Percentiles rank a stretch among this genome's conserved stretches.
Evolutionary conservation across 1,139 yeast species (phyloP).

Genomic region (Saccharomyces hybrid): DNA sequence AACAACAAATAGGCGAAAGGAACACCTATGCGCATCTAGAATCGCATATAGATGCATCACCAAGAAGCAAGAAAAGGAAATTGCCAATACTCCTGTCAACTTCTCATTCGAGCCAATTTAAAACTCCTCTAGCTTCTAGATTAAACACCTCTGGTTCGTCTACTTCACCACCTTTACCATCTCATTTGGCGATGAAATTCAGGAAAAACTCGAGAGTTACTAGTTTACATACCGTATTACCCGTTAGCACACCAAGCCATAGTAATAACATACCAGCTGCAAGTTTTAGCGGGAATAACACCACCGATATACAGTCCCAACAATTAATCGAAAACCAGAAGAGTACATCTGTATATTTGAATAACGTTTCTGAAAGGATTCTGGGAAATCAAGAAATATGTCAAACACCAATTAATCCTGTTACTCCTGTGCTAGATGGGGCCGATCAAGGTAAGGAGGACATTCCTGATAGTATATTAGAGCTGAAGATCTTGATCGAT

Average conservation of each 20-base stretch:
- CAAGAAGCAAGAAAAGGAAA: slow-evolving; percentile 21
- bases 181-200: slow-evolving; percentile 24
- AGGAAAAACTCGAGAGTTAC: slow-evolving; percentile 10
- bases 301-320: slow-evolving; percentile 4
- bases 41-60: slow-evolving; percentile 28
- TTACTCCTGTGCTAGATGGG: neutral
- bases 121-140: slow-evolving; percentile 23
- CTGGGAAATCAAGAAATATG: slow-evolving; percentile 9
- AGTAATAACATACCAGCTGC: slow-evolving; percentile 18
- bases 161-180: slow-evolving; percentile 22
- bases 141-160: slow-evolving; percentile 9
- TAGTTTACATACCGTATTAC: slow-evolving; percentile 11
- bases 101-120: slow-evolving; percentile 18
- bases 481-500: slow-evolving; percentile 24
- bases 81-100: slow-evolving; percentile 29
- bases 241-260: slow-evolving; percentile 24
- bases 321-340: slow-evolving; percentile 1
- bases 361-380: slow-evolving; percentile 1
- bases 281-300: slow-evolving; percentile 7
- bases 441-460: neutral
- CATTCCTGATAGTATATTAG: slow-evolving; percentile 16
- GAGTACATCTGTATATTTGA: slow-evolving; percentile 1
- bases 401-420: slow-evolving; percentile 17
- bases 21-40: slow-evolving; percentile 28
- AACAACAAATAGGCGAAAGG: slow-evolving; percentile 14